A percentile compares a stretch with the other conserved stretches of the same genome.
Conservation (phyloP, 352 stramenopile species). For the Phytophthora pseudosyringae region DNA sequence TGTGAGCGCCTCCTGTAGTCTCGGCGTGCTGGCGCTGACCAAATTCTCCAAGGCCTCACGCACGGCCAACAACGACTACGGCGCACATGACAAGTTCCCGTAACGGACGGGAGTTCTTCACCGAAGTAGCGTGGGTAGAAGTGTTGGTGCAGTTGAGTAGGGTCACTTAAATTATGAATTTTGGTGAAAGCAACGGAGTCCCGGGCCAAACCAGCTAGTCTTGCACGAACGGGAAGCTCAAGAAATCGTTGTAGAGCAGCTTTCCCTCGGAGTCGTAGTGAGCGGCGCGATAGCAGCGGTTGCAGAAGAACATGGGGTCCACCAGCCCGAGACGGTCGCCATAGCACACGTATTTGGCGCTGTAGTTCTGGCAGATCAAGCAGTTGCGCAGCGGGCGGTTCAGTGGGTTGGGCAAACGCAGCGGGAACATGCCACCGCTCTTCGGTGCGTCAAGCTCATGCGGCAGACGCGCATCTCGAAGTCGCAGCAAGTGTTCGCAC, state of each 20-base stretch:
- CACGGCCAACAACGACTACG: slow-evolving; percentile 76
- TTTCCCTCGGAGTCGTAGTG: slow-evolving; percentile 65
- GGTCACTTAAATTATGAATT: slow-evolving; percentile 36
- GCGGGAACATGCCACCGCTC: slow-evolving; percentile 49
- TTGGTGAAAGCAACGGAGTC: slow-evolving; percentile 14
- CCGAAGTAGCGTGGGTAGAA: slow-evolving; percentile 7
- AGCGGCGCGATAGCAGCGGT: slow-evolving; percentile 71
- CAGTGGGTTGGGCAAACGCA: slow-evolving; percentile 65
- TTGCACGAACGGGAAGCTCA: slow-evolving; percentile 76
- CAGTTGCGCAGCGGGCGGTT: slow-evolving; percentile 67
- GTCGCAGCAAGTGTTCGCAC: slow-evolving; percentile 73
- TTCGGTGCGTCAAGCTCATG: slow-evolving; percentile 53
- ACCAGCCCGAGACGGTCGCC: slow-evolving; percentile 65
- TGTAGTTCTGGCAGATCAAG: slow-evolving; percentile 78
- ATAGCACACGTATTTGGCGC: slow-evolving; percentile 81
- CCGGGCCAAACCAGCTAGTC: slow-evolving; percentile 39
- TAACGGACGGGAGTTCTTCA: slow-evolving; percentile 32
- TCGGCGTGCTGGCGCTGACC: slow-evolving; percentile 61
- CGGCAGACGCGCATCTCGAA: slow-evolving; percentile 69
- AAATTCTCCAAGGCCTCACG: slow-evolving; percentile 86
- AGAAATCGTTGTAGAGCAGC: slow-evolving; percentile 73
- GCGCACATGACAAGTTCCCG: slow-evolving; percentile 79
- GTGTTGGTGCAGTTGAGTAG: slow-evolving; percentile 5
- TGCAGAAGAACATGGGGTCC: slow-evolving; percentile 83
- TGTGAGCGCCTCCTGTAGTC: slow-evolving; percentile 70